Conservation (phyloP, 371 early-diverging fungal species). For the Mortierella sp. region DNA sequence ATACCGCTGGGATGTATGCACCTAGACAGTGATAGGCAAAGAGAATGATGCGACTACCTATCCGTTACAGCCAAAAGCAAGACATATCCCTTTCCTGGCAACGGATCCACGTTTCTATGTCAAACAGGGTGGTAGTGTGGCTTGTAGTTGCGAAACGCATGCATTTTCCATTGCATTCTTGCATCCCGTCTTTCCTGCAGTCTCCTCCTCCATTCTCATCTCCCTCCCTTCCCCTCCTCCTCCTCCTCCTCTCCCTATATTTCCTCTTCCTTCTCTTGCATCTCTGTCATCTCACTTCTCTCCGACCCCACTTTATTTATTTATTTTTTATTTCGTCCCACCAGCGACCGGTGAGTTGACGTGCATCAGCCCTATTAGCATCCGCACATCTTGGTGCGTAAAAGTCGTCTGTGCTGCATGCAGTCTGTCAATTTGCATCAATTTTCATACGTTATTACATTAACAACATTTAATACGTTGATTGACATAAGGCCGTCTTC, state of each 20-base stretch:
- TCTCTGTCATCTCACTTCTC: conserved; percentile 2
- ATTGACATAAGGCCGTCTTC: no score
- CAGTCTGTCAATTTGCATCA: no score
- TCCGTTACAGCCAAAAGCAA: no score
- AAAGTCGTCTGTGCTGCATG: neutral
- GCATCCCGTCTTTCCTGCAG: neutral
- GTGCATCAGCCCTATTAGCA: neutral
- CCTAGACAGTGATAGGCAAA: no score
- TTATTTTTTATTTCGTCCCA: neutral
- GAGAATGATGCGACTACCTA: no score
- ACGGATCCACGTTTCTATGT: no score
- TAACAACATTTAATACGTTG: no score
- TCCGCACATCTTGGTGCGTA: neutral
- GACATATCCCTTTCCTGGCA: no score
- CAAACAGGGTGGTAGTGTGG: neutral
- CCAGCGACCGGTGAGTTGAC: neutral
- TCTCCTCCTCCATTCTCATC: conserved; percentile 4
- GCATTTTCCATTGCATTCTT: neutral
- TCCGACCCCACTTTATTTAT: neutral
- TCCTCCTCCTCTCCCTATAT: conserved; percentile 2
- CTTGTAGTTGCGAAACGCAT: neutral
- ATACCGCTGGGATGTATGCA: no score
- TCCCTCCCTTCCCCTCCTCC: neutral
- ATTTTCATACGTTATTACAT: no score
- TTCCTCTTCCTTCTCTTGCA: neutral